Evolutionary conservation across 1,139 yeast species (phyloP).

Genomic region (Diutina ranongensis): DNA sequence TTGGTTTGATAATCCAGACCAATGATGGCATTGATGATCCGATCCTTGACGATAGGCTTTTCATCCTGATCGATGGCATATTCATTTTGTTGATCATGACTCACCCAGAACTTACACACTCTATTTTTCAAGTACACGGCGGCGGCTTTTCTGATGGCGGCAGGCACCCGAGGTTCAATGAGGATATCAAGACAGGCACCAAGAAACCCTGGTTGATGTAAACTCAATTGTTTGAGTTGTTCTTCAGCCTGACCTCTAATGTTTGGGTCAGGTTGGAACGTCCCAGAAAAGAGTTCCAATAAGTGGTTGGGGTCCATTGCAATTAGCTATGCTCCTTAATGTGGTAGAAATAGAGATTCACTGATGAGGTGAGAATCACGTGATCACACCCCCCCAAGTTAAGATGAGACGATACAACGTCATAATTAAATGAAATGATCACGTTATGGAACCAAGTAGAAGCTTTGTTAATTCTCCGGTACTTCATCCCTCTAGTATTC

Average conservation of each 20-base stretch:
- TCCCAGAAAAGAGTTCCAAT: constrained; percentile 71
- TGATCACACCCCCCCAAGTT: not conserved
- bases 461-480: no score
- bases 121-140: constrained; percentile 83
- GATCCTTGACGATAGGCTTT: constrained; percentile 56
- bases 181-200: constrained; percentile 77
- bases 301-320: constrained; percentile 57
- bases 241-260: constrained; percentile 61
- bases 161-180: constrained; percentile 28
- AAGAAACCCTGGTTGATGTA: constrained; percentile 54
- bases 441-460: no score
- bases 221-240: constrained; percentile 46
- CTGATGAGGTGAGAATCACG: not conserved
- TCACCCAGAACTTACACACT: constrained; percentile 54
- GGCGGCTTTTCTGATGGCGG: constrained; percentile 60
- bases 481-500: no score
- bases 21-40: constrained; percentile 36
- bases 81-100: constrained; percentile 11
- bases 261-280: constrained; percentile 57
- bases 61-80: constrained; percentile 49
- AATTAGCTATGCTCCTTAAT: no score
- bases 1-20: constrained; percentile 35
- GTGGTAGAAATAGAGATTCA: no score
- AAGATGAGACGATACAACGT: no score
- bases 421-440: no score